Evolutionary conservation across 2,329 filamentous ascomycete species (phyloP).

Genomic region (Trichothecium sympodiale): DNA sequence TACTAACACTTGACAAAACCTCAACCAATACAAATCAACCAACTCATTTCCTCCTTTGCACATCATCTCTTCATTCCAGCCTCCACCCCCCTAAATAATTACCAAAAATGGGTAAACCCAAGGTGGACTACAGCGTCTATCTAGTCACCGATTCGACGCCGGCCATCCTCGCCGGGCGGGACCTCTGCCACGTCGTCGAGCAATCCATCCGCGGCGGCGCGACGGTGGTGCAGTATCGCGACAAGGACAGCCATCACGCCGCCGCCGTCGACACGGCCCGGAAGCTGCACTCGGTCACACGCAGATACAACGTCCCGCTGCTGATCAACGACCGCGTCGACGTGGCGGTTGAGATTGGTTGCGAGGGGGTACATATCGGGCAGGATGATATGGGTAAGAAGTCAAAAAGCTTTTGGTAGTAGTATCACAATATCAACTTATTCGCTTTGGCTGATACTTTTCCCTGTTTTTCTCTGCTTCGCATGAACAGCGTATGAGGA

Average conservation of each 20-base stretch:
- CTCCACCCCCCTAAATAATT: not conserved
- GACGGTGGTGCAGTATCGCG: conserved; percentile 80
- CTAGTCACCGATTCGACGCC: conserved; percentile 90
- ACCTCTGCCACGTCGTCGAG: conserved; percentile 64
- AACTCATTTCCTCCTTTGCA: too few relatives aligned
- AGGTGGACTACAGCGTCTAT: conserved; percentile 71
- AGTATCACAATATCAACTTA: too few relatives aligned
- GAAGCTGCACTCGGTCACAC: conserved; percentile 61
- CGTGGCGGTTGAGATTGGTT: conserved; percentile 73
- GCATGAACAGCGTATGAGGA: conserved; percentile 16
- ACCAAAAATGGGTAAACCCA: conserved; percentile 19
- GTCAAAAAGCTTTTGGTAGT: too few relatives aligned
- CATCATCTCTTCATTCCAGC: not conserved
- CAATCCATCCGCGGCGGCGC: conserved; percentile 68
- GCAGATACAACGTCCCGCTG: conserved; percentile 59
- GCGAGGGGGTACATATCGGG: conserved; percentile 87
- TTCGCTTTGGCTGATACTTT: not conserved
- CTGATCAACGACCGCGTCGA: conserved; percentile 91
- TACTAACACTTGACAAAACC: too few relatives aligned
- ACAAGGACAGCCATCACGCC: conserved; percentile 71
- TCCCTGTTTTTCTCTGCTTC: too few relatives aligned
- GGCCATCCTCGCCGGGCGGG: conserved; percentile 58
- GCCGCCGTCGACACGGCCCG: conserved; percentile 59
- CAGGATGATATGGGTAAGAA: conserved; percentile 78
- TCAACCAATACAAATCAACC: too few relatives aligned